phyloP scores from a whole-genome alignment of 2,329 filamentous ascomycete genomes.

The Neofusicoccum umdonicola region DNA sequence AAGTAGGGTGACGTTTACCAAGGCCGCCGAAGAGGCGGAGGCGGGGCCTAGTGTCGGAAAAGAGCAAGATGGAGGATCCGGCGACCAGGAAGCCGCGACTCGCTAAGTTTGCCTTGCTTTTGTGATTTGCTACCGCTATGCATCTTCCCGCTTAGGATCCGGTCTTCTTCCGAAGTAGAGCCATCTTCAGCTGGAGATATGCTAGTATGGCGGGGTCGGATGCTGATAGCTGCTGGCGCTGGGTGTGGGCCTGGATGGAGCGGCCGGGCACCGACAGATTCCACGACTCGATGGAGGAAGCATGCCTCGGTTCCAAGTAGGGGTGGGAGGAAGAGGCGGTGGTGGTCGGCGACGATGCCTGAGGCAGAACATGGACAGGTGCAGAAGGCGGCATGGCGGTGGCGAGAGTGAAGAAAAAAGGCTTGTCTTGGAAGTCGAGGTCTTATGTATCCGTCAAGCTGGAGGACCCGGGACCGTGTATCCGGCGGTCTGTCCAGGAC shows the following conservation, averaged over 20 bases:
- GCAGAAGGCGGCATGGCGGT: conserved; percentile 70
- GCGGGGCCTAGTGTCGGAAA: not conserved
- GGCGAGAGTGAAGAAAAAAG: conserved; percentile 44
- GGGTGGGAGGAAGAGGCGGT: not conserved
- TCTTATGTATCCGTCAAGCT: not conserved
- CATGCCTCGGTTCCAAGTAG: conserved; percentile 10
- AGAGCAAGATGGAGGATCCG: not conserved
- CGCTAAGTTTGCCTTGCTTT: not conserved
- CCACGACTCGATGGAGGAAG: conserved; percentile 19
- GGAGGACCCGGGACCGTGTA: not conserved
- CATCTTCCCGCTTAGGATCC: not conserved
- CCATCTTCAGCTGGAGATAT: conserved; percentile 19
- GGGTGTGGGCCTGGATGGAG: conserved; percentile 18
- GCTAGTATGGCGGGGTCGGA: conserved; percentile 17
- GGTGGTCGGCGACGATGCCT: not conserved
- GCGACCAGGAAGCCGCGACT: not conserved
- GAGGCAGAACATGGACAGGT: conserved; percentile 56
- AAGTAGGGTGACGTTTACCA: not conserved
- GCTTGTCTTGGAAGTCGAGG: not conserved
- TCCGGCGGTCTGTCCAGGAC: no score
- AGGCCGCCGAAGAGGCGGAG: not conserved
- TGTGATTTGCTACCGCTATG: not conserved
- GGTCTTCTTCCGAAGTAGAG: conserved; percentile 11
- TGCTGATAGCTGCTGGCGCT: not conserved
- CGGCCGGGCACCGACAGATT: conserved; percentile 19